Percentiles rank a stretch among this genome's conserved stretches.
phyloP scores from a whole-genome alignment of 805 yeast genomes.

The Candida maesae region DNA sequence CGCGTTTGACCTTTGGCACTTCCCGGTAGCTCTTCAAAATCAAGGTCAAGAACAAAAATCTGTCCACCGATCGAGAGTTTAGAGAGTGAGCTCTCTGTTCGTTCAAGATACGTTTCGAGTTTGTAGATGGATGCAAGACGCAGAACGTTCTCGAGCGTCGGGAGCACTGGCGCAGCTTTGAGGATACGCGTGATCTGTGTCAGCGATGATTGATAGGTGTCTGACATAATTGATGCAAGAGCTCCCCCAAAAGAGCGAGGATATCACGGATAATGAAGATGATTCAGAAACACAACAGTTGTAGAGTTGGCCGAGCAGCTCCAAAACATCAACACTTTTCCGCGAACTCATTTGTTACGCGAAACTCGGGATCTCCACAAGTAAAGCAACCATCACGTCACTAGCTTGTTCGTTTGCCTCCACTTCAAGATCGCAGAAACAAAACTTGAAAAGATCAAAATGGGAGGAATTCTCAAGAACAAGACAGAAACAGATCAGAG shows the following conservation, averaged over 20 bases:
- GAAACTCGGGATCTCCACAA: neutral
- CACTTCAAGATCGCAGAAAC: neutral
- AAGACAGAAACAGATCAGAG: conserved; percentile 33
- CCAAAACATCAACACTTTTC: neutral
- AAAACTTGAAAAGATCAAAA: conserved; percentile 1
- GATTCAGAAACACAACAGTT: too few species aligned
- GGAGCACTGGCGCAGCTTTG: conserved; percentile 21
- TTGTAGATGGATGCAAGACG: conserved; percentile 26
- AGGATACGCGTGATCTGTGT: conserved; percentile 19
- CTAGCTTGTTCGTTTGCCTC: too few species aligned
- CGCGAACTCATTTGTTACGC: neutral
- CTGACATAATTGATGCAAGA: too few species aligned
- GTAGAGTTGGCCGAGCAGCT: too few species aligned
- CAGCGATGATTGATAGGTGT: conserved; percentile 21
- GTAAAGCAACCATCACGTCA: neutral
- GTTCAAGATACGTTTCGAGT: conserved; percentile 26
- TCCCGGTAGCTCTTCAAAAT: conserved; percentile 14
- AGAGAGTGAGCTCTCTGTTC: conserved; percentile 12
- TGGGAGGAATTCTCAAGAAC: conserved; percentile 54
- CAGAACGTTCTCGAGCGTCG: conserved; percentile 25
- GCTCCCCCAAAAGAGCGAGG: too few species aligned
- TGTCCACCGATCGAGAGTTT: conserved; percentile 28
- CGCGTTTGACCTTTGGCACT: conserved; percentile 13
- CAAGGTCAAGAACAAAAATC: conserved; percentile 27
- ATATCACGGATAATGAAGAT: too few species aligned